Evolutionary conservation across 106 monocot genomes (phyloP).

Genomic region (Acorus gramineus): DNA sequence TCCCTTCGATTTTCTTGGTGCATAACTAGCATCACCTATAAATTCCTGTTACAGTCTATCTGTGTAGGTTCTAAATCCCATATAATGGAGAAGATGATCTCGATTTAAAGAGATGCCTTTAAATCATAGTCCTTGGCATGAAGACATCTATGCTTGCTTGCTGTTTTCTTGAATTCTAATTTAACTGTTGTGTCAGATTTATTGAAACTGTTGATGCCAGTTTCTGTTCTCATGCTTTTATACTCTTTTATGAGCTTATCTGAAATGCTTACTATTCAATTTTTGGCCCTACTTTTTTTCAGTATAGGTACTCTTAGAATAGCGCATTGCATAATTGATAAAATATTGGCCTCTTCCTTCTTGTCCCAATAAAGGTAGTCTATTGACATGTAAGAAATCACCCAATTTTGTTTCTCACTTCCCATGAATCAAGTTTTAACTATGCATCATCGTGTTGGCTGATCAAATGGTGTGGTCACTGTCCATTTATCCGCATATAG

Average conservation of each 20-base stretch:
- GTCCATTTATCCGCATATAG: too few relatives aligned
- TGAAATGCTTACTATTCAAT: conserved; percentile 4
- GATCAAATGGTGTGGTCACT: too few relatives aligned
- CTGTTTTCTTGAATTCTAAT: conserved; percentile 22
- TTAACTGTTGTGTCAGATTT: conserved; percentile 16
- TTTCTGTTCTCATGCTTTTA: conserved; percentile 6
- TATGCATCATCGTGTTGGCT: too few relatives aligned
- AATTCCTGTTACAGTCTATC: not conserved
- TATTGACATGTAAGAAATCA: too few relatives aligned
- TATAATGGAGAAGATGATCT: too few relatives aligned
- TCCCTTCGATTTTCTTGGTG: too few relatives aligned
- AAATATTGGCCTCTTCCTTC: too few relatives aligned
- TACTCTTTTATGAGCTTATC: conserved; percentile 6
- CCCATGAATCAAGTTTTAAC: too few relatives aligned
- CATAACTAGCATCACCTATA: too few relatives aligned
- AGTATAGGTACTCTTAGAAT: not conserved
- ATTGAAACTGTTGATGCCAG: conserved; percentile 15
- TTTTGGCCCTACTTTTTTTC: not conserved
- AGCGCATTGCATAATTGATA: too few relatives aligned
- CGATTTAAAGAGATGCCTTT: not conserved
- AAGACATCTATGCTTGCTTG: not conserved
- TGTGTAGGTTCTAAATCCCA: not conserved
- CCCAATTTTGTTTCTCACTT: too few relatives aligned
- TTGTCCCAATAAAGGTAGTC: too few relatives aligned
- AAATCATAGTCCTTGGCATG: not conserved